Percentiles rank a stretch among this genome's conserved stretches.
Conservation (phyloP, 108 stramenopile genomes). For the Epithemia pelagica region DNA sequence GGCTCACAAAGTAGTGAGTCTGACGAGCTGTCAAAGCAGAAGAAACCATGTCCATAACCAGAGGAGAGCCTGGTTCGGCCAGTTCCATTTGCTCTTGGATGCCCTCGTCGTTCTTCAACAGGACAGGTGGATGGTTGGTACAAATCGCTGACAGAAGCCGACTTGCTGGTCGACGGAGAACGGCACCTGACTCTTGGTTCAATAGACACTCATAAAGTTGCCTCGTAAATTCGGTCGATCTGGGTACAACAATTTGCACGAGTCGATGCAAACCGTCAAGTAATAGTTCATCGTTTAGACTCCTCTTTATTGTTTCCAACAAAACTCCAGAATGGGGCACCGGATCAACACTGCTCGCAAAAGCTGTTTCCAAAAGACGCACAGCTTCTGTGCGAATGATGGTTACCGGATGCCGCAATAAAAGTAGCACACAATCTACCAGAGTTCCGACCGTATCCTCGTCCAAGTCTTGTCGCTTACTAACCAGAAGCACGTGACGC, state of each 20-base stretch:
- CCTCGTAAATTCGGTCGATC: not conserved
- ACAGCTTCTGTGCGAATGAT: not conserved
- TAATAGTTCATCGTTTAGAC: not conserved
- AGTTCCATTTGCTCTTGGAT: not conserved
- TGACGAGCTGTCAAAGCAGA: not conserved
- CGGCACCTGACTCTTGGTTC: not conserved
- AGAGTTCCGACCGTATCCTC: conserved; percentile 24
- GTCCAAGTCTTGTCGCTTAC: conserved; percentile 8
- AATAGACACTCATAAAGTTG: not conserved
- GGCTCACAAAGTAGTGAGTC: not conserved
- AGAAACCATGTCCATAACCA: not conserved
- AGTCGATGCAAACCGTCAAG: not conserved
- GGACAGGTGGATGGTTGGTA: not conserved
- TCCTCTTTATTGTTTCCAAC: not conserved
- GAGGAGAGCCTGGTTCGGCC: not conserved
- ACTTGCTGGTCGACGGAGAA: no score
- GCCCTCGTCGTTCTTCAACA: not conserved
- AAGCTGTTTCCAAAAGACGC: not conserved
- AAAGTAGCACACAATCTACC: conserved; percentile 33
- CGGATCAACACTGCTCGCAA: not conserved
- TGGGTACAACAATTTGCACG: not conserved
- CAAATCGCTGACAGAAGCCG: not conserved
- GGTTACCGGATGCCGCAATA: conserved; percentile 22
- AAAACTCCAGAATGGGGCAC: not conserved
- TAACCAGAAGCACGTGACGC: conserved; percentile 22